A percentile compares a stretch with the other conserved stretches of the same genome.
Conservation (phyloP, 192 early-diverging fungal genomes). For the Linnemannia schmuckeri region DNA sequence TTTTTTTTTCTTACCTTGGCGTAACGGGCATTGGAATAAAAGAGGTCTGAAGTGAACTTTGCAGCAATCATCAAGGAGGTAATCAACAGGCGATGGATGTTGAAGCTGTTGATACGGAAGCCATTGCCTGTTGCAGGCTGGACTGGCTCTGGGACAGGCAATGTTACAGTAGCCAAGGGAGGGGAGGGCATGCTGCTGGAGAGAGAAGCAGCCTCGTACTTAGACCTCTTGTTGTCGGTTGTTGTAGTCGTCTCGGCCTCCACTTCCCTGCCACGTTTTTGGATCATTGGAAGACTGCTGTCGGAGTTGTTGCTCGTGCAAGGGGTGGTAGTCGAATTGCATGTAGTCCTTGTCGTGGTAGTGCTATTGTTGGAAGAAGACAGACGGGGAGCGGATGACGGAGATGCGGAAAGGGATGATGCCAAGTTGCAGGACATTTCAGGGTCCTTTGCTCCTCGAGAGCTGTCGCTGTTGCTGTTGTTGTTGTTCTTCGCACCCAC, state of each 20-base stretch:
- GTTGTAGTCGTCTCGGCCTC: background rate
- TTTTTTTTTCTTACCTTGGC: conserved; percentile 65
- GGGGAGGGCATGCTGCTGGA: background rate
- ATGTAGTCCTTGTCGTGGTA: background rate
- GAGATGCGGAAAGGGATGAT: background rate
- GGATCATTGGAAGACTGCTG: conserved; percentile 27
- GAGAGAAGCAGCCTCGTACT: background rate
- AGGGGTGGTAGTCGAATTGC: background rate
- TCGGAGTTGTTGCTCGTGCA: conserved; percentile 28
- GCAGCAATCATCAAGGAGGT: conserved; percentile 78
- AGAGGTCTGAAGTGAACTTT: conserved; percentile 83
- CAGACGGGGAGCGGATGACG: conserved; percentile 1
- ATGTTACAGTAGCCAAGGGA: background rate
- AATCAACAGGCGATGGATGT: conserved; percentile 78
- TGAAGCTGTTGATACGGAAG: conserved; percentile 72
- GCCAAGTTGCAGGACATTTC: conserved; percentile 13
- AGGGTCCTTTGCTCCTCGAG: conserved; percentile 1
- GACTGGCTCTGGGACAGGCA: background rate
- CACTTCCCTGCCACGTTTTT: conserved; percentile 46
- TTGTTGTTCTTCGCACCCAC: background rate
- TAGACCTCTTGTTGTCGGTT: conserved; percentile 1
- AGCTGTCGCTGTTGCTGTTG: background rate
- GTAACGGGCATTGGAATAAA: conserved; percentile 81
- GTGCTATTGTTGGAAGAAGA: conserved; percentile 15
- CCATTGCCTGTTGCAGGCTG: conserved; percentile 20